Conservation (phyloP, 225 moss, liverwort and hornwort species). For the Antitrichia curtipendula region DNA sequence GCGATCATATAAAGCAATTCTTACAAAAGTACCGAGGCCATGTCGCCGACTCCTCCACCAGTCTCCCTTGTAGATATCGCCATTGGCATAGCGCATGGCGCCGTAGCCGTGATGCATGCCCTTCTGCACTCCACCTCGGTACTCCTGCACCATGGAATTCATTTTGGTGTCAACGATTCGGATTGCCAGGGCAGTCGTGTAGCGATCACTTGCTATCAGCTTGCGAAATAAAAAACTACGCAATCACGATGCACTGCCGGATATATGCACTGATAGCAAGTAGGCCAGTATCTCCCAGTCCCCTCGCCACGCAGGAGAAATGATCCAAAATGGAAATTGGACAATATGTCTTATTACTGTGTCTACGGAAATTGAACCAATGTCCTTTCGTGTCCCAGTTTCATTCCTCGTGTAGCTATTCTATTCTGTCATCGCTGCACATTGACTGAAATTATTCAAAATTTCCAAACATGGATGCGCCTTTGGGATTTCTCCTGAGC, state of each 20-base stretch:
- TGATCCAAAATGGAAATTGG: neutral
- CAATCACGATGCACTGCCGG: neutral
- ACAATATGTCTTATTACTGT: neutral
- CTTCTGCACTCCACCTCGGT: slow-evolving; percentile 57
- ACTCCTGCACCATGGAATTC: slow-evolving; percentile 40
- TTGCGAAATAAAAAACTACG: neutral
- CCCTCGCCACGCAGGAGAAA: neutral
- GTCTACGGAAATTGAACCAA: neutral
- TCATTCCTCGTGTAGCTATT: neutral
- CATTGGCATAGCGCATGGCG: slow-evolving; percentile 54
- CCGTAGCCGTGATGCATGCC: slow-evolving; percentile 71
- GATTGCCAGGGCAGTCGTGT: neutral
- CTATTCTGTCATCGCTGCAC: neutral
- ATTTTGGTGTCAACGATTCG: neutral
- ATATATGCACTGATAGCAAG: neutral
- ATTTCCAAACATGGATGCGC: neutral
- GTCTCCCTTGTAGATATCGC: slow-evolving; percentile 63
- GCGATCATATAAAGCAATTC: neutral
- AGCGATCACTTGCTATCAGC: neutral
- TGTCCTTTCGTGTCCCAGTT: neutral
- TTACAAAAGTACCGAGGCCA: slow-evolving; percentile 82
- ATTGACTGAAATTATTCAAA: neutral
- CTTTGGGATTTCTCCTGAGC: neutral
- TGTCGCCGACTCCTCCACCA: slow-evolving; percentile 78
- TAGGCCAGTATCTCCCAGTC: neutral